Base-by-base conservation (phyloP, 2,329 filamentous ascomycete species). In the Immersiporthe knoxdaviesiana region DNA sequence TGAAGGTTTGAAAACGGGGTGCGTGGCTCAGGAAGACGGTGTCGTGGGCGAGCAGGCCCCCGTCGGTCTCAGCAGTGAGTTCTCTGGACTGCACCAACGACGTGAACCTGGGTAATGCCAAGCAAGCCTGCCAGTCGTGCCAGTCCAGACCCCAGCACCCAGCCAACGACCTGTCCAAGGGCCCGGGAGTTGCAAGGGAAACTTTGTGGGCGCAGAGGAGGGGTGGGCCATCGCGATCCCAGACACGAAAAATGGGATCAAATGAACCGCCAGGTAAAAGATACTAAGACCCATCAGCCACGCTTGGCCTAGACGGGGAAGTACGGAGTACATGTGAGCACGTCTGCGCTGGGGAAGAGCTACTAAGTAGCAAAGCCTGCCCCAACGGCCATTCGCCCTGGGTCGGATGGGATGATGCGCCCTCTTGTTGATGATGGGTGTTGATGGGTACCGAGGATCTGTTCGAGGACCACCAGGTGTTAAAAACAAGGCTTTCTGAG, bases 221-320 rank as follows among this genome's bases (percentile, higher is more conserved):
- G 66, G 56, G 58, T 63, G 68, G 63, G 59, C 44, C 67, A 69
- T 71, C 70, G 61, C 67, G 67, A 71, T 71, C 63, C 61, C 41
- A 65, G 64, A 62, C 41, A 58, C 6, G 44, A 60, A 66, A 66
- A 61, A 62, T 39, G 60, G 54, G 67, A 47, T 63, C n/a, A 47
- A 16, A 69, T 47, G 67, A 67, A 69, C 56, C 35, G n/a, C 54
- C n/a, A 41, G 39, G 67, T 71, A 63, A 65, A 63, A 56, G 67
- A 56, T 71, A 71, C 67, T 44, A 37, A 21, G 27, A 66, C 56
- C 24, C n/a, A 12, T 65, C 21, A 11, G 4, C 24, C 6, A 59
- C 69, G 67, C 69, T 71, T 71, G 61, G 18, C 70, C 70, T 18
- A 39, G 44, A 64, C 35, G 56, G 63, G 63, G 67, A 59, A 67